Evolutionary conservation across 2,329 filamentous ascomycete species (phyloP).

Genomic region (Raffaelea deltoideospora): DNA sequence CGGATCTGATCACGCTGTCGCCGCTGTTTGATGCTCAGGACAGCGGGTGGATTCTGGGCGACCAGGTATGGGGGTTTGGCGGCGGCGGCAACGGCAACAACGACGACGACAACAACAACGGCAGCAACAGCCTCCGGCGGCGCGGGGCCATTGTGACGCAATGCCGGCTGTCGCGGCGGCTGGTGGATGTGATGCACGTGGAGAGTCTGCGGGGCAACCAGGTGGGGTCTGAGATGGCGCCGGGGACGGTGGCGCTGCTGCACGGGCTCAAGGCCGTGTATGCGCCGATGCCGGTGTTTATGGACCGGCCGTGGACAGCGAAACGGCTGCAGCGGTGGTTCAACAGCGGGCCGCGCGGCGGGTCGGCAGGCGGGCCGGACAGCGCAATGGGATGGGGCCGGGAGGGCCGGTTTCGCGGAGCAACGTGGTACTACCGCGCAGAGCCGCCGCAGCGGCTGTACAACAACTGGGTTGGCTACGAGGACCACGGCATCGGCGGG

Average conservation of each 20-base stretch:
- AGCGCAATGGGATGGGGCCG: slow-evolving; percentile 45
- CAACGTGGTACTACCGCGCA: slow-evolving; percentile 46
- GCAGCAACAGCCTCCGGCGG: slow-evolving; percentile 47
- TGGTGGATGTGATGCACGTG: slow-evolving; percentile 63
- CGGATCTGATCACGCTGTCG: slow-evolving; percentile 39
- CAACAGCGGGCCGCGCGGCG: slow-evolving; percentile 40
- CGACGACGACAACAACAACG: too few species aligned
- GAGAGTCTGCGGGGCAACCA: slow-evolving; percentile 62
- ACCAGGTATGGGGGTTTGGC: slow-evolving; percentile 53
- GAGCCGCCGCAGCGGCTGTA: slow-evolving; percentile 41
- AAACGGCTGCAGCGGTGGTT: slow-evolving; percentile 41
- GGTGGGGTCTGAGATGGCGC: slow-evolving; percentile 68
- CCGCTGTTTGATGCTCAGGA: slow-evolving; percentile 64
- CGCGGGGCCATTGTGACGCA: slow-evolving; percentile 68
- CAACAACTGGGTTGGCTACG: slow-evolving; percentile 49
- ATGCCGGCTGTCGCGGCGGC: slow-evolving; percentile 53
- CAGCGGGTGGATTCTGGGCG: slow-evolving; percentile 58
- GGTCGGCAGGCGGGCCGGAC: slow-evolving; percentile 32
- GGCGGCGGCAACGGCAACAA: slow-evolving; percentile 31
- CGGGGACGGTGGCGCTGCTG: slow-evolving; percentile 56
- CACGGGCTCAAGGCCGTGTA: slow-evolving; percentile 69
- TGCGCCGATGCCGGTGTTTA: slow-evolving; percentile 65
- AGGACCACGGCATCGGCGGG: slow-evolving; percentile 39
- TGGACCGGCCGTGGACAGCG: slow-evolving; percentile 56
- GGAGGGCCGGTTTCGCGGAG: slow-evolving; percentile 41